These are phyloP conservation scores for Aphanomyces cochlioides DNA, from an alignment of 352 stramenopile genomes.

Conservation along the genomic window DNA sequence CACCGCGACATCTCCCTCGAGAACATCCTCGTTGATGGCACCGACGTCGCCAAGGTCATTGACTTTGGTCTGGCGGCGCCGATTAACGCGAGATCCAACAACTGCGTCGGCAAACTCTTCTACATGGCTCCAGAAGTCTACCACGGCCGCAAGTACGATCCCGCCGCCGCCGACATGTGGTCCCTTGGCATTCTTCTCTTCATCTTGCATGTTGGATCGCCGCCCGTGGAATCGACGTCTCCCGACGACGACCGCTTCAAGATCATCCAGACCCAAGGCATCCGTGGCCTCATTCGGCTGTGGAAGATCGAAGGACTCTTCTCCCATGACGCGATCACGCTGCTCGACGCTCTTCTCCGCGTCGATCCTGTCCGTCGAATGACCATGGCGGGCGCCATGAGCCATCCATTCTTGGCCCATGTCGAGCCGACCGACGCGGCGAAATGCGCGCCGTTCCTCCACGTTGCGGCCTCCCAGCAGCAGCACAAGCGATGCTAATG, in stretches of 20 bases:
- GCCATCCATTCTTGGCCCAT: conserved; percentile 1
- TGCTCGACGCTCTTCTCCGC: conserved; percentile 5
- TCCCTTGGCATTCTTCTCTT: conserved; percentile 63
- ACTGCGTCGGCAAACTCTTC: conserved; percentile 48
- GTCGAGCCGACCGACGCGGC: not conserved
- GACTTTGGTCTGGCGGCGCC: conserved; percentile 34
- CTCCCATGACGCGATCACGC: conserved; percentile 23
- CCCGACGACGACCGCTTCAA: conserved; percentile 48
- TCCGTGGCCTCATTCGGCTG: conserved; percentile 37
- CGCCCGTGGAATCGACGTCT: conserved; percentile 39
- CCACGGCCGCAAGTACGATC: conserved; percentile 40
- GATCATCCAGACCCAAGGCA: conserved; percentile 39
- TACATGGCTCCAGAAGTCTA: conserved; percentile 65
- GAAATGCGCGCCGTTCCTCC: not conserved
- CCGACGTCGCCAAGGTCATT: conserved; percentile 48
- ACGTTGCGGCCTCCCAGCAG: not conserved
- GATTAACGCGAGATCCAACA: conserved; percentile 50
- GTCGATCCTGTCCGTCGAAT: not conserved
- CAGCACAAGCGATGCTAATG: no score
- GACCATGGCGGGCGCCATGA: not conserved
- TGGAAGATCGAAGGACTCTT: conserved; percentile 41
- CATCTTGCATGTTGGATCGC: conserved; percentile 55
- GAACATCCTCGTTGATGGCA: conserved; percentile 85
- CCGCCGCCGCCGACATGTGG: conserved; percentile 53
- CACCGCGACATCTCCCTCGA: conserved; percentile 90